Evolutionary conservation across 805 yeast species (phyloP).

Genomic region (Yarrowia keelungensis): DNA sequence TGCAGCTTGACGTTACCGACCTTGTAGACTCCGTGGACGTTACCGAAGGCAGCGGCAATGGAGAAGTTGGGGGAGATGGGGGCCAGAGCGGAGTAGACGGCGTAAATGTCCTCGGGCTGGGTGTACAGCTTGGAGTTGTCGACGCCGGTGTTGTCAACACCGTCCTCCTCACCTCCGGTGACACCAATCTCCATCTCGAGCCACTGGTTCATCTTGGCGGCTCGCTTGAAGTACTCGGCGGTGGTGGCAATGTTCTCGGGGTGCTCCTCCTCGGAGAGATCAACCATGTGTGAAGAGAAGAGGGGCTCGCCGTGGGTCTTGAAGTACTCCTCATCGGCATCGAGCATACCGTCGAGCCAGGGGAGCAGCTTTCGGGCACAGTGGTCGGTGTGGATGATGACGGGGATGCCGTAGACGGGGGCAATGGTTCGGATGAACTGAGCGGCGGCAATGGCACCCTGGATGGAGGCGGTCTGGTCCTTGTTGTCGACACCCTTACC

Average conservation of each 20-base stretch:
- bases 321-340: slow-evolving; percentile 93
- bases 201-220: slow-evolving; percentile 94
- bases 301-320: slow-evolving; percentile 88
- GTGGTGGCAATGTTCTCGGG: slow-evolving; percentile 94
- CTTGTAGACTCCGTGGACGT: slow-evolving; percentile 99
- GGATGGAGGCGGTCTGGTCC: slow-evolving; percentile 92
- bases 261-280: slow-evolving; percentile 94
- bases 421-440: slow-evolving; percentile 97
- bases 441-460: slow-evolving; percentile 96
- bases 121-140: slow-evolving; percentile 89
- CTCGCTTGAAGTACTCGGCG: slow-evolving; percentile 92
- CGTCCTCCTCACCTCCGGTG: slow-evolving; percentile 99
- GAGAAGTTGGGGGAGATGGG: slow-evolving; percentile 98
- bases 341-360: slow-evolving; percentile 98
- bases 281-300: slow-evolving; percentile 99
- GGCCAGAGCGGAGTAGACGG: slow-evolving; percentile 86
- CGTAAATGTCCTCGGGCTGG: slow-evolving; percentile 90
- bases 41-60: slow-evolving; percentile 99
- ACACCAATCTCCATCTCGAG: slow-evolving; percentile 99
- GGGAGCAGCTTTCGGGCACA: slow-evolving; percentile 98
- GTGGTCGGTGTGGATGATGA: slow-evolving; percentile 96
- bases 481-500: slow-evolving; percentile 98
- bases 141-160: slow-evolving; percentile 97
- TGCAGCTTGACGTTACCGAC: slow-evolving; percentile 95
- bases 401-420: slow-evolving; percentile 96